phyloP scores from a whole-genome alignment of 176 grass and related monocot genomes.

The Stipa capillata region DNA sequence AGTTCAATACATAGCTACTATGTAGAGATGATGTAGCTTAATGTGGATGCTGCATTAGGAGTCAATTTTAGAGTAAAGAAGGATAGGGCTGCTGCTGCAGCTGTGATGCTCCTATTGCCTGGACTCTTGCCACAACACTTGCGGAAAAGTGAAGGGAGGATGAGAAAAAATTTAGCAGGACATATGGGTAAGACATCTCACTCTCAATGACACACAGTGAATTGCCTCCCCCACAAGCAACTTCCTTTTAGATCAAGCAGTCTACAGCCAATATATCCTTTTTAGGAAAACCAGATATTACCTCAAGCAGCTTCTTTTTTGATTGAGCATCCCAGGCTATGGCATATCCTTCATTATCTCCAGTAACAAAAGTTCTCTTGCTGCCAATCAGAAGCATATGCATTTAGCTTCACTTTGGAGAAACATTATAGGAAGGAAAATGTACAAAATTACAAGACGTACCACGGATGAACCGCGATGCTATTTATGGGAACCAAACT shows the following conservation, averaged over 20 bases:
- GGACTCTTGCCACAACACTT: too few relatives aligned
- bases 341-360: constrained; percentile 60
- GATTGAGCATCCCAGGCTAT: constrained; percentile 48
- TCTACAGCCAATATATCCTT: not conserved
- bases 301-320: constrained; percentile 66
- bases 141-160: too few relatives aligned
- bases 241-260: constrained; percentile 15
- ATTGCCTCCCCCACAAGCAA: too few relatives aligned
- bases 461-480: constrained; percentile 47
- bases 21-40: too few relatives aligned
- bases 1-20: too few relatives aligned
- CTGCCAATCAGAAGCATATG: constrained; percentile 31
- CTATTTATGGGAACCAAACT: constrained; percentile 53
- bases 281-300: constrained; percentile 14
- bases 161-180: too few relatives aligned
- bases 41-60: too few relatives aligned
- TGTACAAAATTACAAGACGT: constrained; percentile 17
- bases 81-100: too few relatives aligned
- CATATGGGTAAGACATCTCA: not conserved
- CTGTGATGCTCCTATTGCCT: too few relatives aligned
- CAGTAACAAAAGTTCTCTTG: constrained; percentile 52
- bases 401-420: not conserved
- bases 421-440: constrained; percentile 10
- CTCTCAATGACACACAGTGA: too few relatives aligned
- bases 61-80: too few relatives aligned